Base-by-base conservation (phyloP, 1,284 basidiomycete species). In the Neonothopanus nambi region DNA sequence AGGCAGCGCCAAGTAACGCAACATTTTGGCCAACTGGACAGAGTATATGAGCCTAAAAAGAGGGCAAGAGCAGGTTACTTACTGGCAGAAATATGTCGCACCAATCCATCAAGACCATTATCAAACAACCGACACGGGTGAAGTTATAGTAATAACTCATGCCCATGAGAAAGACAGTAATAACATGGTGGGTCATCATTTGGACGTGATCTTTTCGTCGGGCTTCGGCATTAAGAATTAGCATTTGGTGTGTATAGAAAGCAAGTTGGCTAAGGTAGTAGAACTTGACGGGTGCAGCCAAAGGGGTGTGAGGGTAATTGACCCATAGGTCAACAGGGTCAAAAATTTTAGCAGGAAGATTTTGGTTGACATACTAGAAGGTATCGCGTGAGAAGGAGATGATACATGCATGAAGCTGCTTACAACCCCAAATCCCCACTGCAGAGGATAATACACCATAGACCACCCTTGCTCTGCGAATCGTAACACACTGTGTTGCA, bases 381-480 rank as follows among this genome's bases (percentile, higher is more conserved):
- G 56, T 58, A 30, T 48, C 57, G 38, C 33, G 28, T 4, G 35
- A 15, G 36, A 12, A 24, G 30, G 2, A 23, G 13, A n/a, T 13
- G 28, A 23, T 24, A 37, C 21, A 15, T 15, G n/a, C 30, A 17
- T 17, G 9, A 18, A 41, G 28, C n/a, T n/a, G 85, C 95, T 72
- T 67, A 97, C 95, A 61, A 93, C 60, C n/a, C 95, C 95, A 63
- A 87, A 83, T 20, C 70, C 69, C 81, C 87, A 95, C 59, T 87
- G 89, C 6, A 82, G 61, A 35, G 81, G 73, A 67, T 92, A 95
- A 72, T 96, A 98, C 42, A 91, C 70, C 47, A 89, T 78, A 40
- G 85, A 84, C 92, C 94, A 99, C 48, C 92, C 90, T 72, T 99
- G 96, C 71, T 98, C 96, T 3, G 93, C 92, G 66, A 98, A 98